Percentiles rank a stretch among this genome's conserved stretches.
Evolutionary conservation across 306 rosid species (phyloP).

Genomic region (Mimosa bimucronata): DNA sequence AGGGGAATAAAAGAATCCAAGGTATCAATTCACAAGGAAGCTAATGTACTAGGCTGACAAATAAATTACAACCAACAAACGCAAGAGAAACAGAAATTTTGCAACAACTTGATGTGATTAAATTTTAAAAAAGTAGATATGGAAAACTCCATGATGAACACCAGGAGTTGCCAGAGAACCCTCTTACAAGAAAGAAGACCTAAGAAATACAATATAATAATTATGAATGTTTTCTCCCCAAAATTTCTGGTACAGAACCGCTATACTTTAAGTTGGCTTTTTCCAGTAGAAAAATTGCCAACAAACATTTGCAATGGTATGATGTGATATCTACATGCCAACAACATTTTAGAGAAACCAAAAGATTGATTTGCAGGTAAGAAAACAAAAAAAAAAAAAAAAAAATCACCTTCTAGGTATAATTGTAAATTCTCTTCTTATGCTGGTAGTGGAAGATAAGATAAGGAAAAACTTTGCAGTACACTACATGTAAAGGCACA

Average conservation of each 20-base stretch:
- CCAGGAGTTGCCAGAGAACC: background rate
- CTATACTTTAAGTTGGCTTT: background rate
- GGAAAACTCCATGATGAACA: background rate
- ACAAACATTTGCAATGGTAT: too few species aligned
- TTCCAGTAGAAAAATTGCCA: conserved; percentile 9
- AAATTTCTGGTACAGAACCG: conserved; percentile 7
- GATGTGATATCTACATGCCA: too few species aligned
- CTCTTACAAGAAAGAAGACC: conserved; percentile 4
- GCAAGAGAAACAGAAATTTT: conserved; percentile 12
- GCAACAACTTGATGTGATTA: conserved; percentile 13
- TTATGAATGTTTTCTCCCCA: background rate
- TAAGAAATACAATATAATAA: background rate
- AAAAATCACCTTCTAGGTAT: too few species aligned
- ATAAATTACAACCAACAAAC: conserved; percentile 24
- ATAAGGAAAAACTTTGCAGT: background rate
- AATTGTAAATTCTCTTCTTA: background rate
- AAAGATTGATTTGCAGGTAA: background rate
- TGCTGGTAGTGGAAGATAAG: background rate
- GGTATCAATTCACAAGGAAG: conserved; percentile 6
- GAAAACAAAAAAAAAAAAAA: too few species aligned
- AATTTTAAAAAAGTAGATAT: background rate
- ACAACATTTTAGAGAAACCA: background rate
- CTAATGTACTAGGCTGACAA: background rate
- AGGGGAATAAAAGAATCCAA: conserved; percentile 3
- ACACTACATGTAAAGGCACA: background rate